These are phyloP conservation scores for Colletotrichum falcatum DNA, from an alignment of 2,329 filamentous ascomycete species.

Conservation along the genomic window DNA sequence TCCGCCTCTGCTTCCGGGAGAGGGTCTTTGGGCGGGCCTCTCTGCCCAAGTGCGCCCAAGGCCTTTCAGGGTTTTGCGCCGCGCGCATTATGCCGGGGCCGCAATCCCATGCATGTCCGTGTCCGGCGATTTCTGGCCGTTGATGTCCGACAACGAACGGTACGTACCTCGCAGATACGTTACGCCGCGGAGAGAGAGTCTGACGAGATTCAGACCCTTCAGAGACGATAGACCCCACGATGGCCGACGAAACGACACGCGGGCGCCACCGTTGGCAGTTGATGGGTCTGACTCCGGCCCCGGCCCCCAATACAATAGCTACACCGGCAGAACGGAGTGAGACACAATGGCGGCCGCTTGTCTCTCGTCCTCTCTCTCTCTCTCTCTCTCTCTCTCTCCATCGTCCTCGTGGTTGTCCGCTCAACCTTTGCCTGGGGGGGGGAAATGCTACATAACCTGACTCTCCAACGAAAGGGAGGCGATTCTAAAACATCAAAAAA, in stretches of 20 bases:
- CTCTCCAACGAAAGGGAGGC: slow-evolving; percentile 22
- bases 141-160: neutral
- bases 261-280: slow-evolving; percentile 13
- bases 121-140: slow-evolving; percentile 1
- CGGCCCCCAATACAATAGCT: slow-evolving; percentile 17
- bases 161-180: neutral
- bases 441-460: slow-evolving; percentile 1
- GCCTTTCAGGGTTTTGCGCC: slow-evolving; percentile 11
- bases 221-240: neutral
- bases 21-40: slow-evolving; percentile 4
- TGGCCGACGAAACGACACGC: neutral
- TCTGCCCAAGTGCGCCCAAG: slow-evolving; percentile 21
- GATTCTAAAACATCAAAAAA: too few species aligned
- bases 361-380: neutral
- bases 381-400: neutral
- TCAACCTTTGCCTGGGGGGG: slow-evolving; percentile 15
- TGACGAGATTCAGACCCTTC: neutral
- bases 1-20: slow-evolving; percentile 3
- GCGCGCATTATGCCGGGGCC: slow-evolving; percentile 17
- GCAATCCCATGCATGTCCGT: slow-evolving; percentile 18
- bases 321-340: slow-evolving; percentile 26
- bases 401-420: slow-evolving; percentile 2
- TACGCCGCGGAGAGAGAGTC: neutral
- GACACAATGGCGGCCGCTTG: slow-evolving; percentile 9
- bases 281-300: slow-evolving; percentile 19